Base-by-base conservation (phyloP, 305 asterid species). In the Nicotiana rustica region DNA sequence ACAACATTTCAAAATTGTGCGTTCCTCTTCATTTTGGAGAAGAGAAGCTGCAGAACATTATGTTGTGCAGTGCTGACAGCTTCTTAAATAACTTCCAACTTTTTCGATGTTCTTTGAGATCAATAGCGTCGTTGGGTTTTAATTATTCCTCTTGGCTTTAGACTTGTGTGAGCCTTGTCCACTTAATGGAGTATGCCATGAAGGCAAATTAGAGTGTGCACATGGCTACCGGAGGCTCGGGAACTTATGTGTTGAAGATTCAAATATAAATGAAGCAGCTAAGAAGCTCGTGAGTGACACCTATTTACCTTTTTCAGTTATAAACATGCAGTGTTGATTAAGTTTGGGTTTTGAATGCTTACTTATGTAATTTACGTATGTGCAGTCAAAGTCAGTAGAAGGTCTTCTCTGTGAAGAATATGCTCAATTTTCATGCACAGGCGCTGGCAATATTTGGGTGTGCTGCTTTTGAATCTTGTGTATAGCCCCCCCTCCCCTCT, bases 121-220 rank as follows among this genome's bases (percentile, higher is more conserved):
- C 47, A 55, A 52, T 76, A 55, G 31, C 44, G 2, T 41, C 15
- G 47, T 76, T 52, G 80, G 49, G 47, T 55, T 76, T 55, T 76
- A 55, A 76, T 76, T 21, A 17, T 52, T 76, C 17, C 80, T 76
- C 80, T 55, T 76, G 47, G 83, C 79, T 89, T 88, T 91, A 93
- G 98, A 92, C 81, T 78, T 76, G 69, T 93, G 98, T 81, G 92
- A 90, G 86, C 95, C 95, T 56, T 95, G 98, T 84, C 98, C 98
- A 10, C 62, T 85, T 65, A 84, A 93, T 87, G 98, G 98, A 82
- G 87, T 88, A 61, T 95, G 98, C 85, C 55, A 83, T 76, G 93
- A 91, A 81, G 98, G 98, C 81, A 89, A 90, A 88, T 82, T 93
- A 86, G 92, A 90, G 75, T 95, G 98, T 87, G 90, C 68, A 79